These are phyloP conservation scores for Hypoxylon rubiginosum DNA, from an alignment of 2,329 filamentous ascomycete genomes.

Conservation along the genomic window DNA sequence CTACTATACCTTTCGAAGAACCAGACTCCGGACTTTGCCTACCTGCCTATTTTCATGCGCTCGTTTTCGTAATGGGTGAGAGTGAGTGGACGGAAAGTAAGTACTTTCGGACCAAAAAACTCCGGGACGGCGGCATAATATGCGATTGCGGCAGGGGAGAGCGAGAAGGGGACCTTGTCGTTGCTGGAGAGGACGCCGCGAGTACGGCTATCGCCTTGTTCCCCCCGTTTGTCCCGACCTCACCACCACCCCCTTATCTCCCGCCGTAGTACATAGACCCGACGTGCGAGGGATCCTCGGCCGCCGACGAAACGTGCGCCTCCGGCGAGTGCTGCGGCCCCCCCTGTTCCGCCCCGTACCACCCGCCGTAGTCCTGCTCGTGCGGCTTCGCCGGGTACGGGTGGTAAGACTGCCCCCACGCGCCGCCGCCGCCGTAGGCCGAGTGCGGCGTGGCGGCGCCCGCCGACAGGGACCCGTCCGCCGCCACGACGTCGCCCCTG, in stretches of 20 bases:
- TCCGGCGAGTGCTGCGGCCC: slow-evolving; percentile 49
- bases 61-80: slow-evolving; percentile 3
- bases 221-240: background rate
- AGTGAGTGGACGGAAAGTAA: background rate
- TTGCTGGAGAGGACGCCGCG: too few species aligned
- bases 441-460: slow-evolving; percentile 55
- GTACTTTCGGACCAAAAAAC: background rate
- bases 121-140: background rate
- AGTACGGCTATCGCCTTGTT: background rate
- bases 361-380: slow-evolving; percentile 46
- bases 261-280: slow-evolving; percentile 54
- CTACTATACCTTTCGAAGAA: slow-evolving; percentile 10
- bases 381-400: slow-evolving; percentile 55
- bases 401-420: slow-evolving; percentile 62
- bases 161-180: background rate
- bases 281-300: slow-evolving; percentile 45
- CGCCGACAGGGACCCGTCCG: slow-evolving; percentile 56
- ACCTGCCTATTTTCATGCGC: background rate
- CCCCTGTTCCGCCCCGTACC: slow-evolving; percentile 56
- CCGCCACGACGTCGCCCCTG: too few species aligned
- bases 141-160: background rate
- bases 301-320: slow-evolving; percentile 28
- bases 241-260: slow-evolving; percentile 38
- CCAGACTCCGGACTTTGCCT: slow-evolving; percentile 7
- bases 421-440: slow-evolving; percentile 50